These are phyloP conservation scores for Nakazawaea peltata DNA, from an alignment of 805 yeast genomes.

Conservation along the genomic window DNA sequence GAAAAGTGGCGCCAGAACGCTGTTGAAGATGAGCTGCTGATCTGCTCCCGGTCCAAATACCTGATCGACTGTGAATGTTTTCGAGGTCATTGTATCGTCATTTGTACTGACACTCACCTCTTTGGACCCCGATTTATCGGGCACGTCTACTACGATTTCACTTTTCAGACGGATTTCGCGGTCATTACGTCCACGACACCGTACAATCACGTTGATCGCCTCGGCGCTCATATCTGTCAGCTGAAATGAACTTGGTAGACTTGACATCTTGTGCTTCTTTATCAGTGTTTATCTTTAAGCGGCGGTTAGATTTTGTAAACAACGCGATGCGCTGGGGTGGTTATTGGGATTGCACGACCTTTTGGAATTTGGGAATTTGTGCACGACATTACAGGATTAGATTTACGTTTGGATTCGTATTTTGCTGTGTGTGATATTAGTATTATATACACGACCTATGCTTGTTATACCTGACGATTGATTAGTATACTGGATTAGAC, in stretches of 20 bases:
- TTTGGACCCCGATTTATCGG: conserved; percentile 23
- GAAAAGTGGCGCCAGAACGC: conserved; percentile 39
- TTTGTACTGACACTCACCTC: conserved; percentile 18
- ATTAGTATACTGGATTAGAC: no score
- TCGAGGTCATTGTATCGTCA: conserved; percentile 18
- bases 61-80: conserved; percentile 44
- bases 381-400: no score
- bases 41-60: conserved; percentile 47
- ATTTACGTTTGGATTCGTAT: no score
- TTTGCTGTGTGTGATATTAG: no score
- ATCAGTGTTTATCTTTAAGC: no score
- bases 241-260: conserved; percentile 1
- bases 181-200: conserved; percentile 44
- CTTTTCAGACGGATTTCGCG: conserved; percentile 35
- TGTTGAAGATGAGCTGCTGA: conserved; percentile 35
- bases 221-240: conserved; percentile 14
- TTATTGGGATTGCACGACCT: no score
- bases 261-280: no score
- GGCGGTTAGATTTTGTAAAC: no score
- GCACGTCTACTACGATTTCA: conserved; percentile 39
- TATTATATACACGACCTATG: no score
- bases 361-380: no score
- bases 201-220: conserved; percentile 41
- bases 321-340: not conserved
- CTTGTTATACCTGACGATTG: no score